These are phyloP conservation scores for Vitis hybrid DNA, from an alignment of 177 flowering plant genomes.

Conservation along the genomic window DNA sequence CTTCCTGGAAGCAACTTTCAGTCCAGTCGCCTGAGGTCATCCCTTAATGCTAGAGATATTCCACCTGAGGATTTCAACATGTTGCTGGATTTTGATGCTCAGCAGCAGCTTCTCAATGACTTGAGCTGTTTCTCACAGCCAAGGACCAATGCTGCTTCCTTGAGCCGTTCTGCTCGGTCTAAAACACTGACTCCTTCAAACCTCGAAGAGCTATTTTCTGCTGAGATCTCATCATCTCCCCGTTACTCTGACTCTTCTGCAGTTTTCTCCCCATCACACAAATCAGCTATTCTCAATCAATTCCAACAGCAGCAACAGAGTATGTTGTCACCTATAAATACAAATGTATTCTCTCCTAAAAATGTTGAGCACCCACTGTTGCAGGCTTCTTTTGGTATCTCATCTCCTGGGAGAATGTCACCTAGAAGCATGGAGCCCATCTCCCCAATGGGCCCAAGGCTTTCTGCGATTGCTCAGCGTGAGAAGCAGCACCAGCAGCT, in stretches of 20 bases:
- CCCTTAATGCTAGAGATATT: constrained; percentile 54
- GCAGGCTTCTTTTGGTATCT: constrained; percentile 41
- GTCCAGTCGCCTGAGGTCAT: constrained; percentile 55
- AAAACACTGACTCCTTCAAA: constrained; percentile 50
- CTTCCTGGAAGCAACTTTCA: constrained; percentile 57
- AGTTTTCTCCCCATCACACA: constrained; percentile 51
- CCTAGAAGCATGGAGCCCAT: constrained; percentile 42
- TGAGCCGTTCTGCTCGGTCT: constrained; percentile 31
- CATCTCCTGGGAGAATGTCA: constrained; percentile 52
- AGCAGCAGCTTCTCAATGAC: constrained; percentile 44
- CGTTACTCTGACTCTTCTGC: constrained; percentile 37
- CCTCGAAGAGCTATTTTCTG: constrained; percentile 50
- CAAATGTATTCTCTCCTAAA: constrained; percentile 41
- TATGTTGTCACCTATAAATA: constrained; percentile 48
- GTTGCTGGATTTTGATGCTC: constrained; percentile 37
- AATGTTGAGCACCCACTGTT: constrained; percentile 40
- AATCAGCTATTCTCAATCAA: constrained; percentile 40
- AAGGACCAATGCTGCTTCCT: constrained; percentile 18
- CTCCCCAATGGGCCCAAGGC: constrained; percentile 43
- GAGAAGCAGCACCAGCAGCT: constrained; percentile 45
- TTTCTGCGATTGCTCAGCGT: constrained; percentile 38
- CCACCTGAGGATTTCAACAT: constrained; percentile 38
- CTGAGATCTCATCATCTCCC: constrained; percentile 48
- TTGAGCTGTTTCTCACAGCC: constrained; percentile 31
- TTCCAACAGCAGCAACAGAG: constrained; percentile 49